Conservation (phyloP, 345 rosid genomes). For the Camelina neglecta region DNA sequence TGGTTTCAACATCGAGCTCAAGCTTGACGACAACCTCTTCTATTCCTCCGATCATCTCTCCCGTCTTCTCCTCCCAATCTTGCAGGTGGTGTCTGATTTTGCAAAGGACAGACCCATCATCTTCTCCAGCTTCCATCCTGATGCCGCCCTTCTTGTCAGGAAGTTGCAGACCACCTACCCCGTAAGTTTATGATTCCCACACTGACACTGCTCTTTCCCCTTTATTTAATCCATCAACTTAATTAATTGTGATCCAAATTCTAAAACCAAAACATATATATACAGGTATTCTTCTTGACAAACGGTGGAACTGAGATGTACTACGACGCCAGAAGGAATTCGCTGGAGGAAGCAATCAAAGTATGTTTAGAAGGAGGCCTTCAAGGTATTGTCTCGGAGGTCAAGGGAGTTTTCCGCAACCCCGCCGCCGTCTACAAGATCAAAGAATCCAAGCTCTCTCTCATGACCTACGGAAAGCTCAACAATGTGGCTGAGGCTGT, state of each 20-base stretch:
- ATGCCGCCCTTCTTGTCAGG: conserved; percentile 77
- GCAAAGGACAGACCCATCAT: conserved; percentile 69
- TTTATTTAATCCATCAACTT: background rate
- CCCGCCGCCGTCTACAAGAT: conserved; percentile 73
- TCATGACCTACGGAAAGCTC: conserved; percentile 81
- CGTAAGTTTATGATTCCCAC: conserved; percentile 46
- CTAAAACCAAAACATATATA: background rate
- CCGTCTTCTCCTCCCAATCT: conserved; percentile 62
- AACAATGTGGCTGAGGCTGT: conserved; percentile 85
- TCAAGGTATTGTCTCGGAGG: conserved; percentile 85
- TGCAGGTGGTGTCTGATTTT: conserved; percentile 66
- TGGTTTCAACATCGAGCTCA: conserved; percentile 92
- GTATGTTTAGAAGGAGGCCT: conserved; percentile 77
- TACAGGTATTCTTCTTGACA: conserved; percentile 82
- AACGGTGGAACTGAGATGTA: conserved; percentile 68
- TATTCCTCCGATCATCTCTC: conserved; percentile 64
- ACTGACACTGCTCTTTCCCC: background rate
- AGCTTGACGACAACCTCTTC: conserved; percentile 80
- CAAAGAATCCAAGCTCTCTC: conserved; percentile 78
- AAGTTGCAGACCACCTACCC: conserved; percentile 79
- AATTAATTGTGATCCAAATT: background rate
- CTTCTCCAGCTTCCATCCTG: conserved; percentile 94
- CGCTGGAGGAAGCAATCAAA: conserved; percentile 81
- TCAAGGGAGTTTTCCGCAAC: conserved; percentile 72
- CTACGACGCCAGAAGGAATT: conserved; percentile 75